These are phyloP conservation scores for Thielaviopsis cerberus DNA, from an alignment of 2,329 filamentous ascomycete species.

Conservation along the genomic window DNA sequence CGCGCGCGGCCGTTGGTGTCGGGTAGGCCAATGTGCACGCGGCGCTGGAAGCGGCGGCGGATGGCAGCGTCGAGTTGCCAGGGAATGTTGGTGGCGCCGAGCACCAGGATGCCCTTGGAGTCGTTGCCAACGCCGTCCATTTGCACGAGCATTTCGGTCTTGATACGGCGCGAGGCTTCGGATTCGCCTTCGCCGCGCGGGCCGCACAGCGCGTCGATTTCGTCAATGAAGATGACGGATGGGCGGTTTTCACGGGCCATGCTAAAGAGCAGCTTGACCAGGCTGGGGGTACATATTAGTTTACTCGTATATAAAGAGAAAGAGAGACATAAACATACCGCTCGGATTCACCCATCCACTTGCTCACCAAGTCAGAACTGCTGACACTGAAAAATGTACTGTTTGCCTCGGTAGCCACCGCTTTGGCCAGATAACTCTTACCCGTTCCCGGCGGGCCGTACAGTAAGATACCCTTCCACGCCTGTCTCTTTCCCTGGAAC, in stretches of 20 bases:
- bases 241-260: conserved; percentile 98
- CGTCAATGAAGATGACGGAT: conserved; percentile 96
- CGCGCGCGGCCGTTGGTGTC: conserved; percentile 70
- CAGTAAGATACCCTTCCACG: conserved; percentile 93
- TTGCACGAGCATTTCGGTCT: conserved; percentile 93
- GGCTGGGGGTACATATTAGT: conserved; percentile 28
- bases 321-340: conserved; percentile 33
- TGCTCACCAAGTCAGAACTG: conserved; percentile 90
- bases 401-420: conserved; percentile 93
- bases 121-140: conserved; percentile 99
- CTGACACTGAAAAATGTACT: conserved; percentile 98
- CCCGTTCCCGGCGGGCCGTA: conserved; percentile 94
- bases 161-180: conserved; percentile 91
- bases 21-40: conserved; percentile 87
- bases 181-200: conserved; percentile 88
- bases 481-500: conserved; percentile 88
- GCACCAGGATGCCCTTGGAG: conserved; percentile 77
- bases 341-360: conserved; percentile 99
- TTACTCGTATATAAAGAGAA: conserved; percentile 14
- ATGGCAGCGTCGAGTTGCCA: conserved; percentile 98
- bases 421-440: conserved; percentile 94
- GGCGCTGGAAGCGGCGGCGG: conserved; percentile 80
- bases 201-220: conserved; percentile 90
- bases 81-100: conserved; percentile 94
- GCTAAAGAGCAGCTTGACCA: conserved; percentile 90